Evolutionary conservation across 192 early-diverging fungal genomes (phyloP), one percentile per base, ranked within the genome.

Genomic region (Gorgonomyces haynaldii): DNA sequence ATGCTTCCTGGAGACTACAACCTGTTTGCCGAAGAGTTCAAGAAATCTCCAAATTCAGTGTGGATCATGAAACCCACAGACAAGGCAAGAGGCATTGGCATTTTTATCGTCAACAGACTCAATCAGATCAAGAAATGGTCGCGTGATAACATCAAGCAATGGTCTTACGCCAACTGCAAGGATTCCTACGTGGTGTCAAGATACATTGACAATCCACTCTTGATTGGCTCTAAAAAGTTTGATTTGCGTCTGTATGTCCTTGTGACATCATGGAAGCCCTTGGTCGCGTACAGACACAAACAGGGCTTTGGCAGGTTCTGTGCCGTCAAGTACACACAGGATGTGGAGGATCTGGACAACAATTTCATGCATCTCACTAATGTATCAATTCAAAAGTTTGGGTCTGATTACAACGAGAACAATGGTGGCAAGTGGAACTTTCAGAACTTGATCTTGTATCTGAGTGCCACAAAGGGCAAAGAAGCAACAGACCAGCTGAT

Each of bases 51-150:
- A 10, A 40, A 60, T n/a, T 70, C 53, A 25, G 65, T 74, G 4
- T 76, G 74, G 74, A 76, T 76, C 45, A 76, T 76, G 74, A 76
- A 76, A 36, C 74, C 74, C 0, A 74, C 71, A 6, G 74, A 76
- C 52, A 76, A 75, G 45, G 74, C 71, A 15, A 37, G 74, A 16
- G 74, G 74, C n/a, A 74, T 76, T 15, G 74, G 74, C 16, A 76
- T 76, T 17, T 76, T 76, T 36, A 76, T 76, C 39, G 61, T 76
- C 34, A 76, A 75, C 45, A 74, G 57, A 37, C 57, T 76, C 20
- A 52, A 61, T 7, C 74, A 76, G 58, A 74, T 76, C 13, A 69
- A 70, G 43, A 75, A 69, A 35, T 76, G 74, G 71, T 75, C 71
- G 12, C 34, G 74, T 21, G 74, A 76, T 41, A 60, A 47, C 45